These are phyloP conservation scores for Talaromyces wortmannii DNA, from an alignment of 495 filamentous ascomycete genomes.

Conservation along the genomic window DNA sequence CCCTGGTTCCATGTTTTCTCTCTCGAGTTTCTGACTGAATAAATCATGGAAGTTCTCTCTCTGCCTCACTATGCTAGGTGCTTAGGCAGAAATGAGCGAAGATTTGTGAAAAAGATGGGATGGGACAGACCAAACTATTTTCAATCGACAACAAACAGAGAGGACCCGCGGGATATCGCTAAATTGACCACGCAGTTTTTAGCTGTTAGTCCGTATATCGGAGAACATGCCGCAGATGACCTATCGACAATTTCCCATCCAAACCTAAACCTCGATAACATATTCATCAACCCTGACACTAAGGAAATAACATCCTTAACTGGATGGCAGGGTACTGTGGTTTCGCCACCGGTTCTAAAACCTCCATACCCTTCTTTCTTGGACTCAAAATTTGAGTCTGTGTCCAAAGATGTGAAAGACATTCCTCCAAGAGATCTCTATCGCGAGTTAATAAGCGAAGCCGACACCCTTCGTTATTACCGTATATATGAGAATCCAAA, in stretches of 20 bases:
- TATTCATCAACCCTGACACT: slow-evolving; percentile 23
- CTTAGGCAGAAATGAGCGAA: too few relatives aligned
- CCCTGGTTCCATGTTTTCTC: neutral
- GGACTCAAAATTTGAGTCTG: neutral
- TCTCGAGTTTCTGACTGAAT: slow-evolving; percentile 5
- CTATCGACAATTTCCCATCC: slow-evolving; percentile 18
- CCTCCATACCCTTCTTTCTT: slow-evolving; percentile 2
- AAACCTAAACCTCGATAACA: slow-evolving; percentile 25
- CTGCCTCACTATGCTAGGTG: too few relatives aligned
- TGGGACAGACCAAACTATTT: too few relatives aligned
- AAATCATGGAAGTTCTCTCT: too few relatives aligned
- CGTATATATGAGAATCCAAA: neutral
- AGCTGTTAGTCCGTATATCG: slow-evolving; percentile 6
- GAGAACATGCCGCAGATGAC: neutral
- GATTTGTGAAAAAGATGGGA: too few relatives aligned
- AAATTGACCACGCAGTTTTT: slow-evolving; percentile 3
- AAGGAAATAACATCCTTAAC: slow-evolving; percentile 21
- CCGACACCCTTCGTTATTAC: neutral
- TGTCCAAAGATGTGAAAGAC: too few relatives aligned
- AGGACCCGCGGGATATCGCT: too few relatives aligned
- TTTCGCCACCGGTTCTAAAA: slow-evolving; percentile 13
- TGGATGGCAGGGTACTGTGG: slow-evolving; percentile 19
- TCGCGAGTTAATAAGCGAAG: too few relatives aligned
- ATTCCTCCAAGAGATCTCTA: too few relatives aligned
- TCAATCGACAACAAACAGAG: too few relatives aligned